Base-by-base conservation (phyloP, 1,284 basidiomycete genomes). In the Microbotryum intermedium region DNA sequence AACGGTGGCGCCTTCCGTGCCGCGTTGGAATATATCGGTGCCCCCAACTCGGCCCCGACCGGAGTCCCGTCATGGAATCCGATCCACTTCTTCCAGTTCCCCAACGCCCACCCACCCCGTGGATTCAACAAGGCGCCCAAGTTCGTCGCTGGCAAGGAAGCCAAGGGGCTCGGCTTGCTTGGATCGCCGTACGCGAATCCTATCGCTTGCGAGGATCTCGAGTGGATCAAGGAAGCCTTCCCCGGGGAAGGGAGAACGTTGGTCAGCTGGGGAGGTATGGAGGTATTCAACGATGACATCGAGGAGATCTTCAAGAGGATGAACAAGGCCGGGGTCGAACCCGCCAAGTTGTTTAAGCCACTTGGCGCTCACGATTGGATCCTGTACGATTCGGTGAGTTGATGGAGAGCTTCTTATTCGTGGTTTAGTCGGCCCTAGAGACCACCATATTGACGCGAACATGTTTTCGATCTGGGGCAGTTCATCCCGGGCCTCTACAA, bases 21-120 rank as follows among this genome's bases (percentile, higher is more conserved):
- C 20, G 65, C 57, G 3, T 59, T 59, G n/a, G 58, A 58, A 48
- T 67, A 67, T 57, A 49, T 67, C 43, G 65, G 62, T 46, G 50
- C 54, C 4, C 16, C 39, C 2, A 30, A 39, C 34, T 39, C 34
- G 13, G 34, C 34, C 18, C 34, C n/a, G 7, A 23, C 9, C 52
- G 16, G 48, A 49, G 34, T 51, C 1, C 42, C 49, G 2, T 39
- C 28, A 4, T 61, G 56, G 50, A 60, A 60, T 53, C 62, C 62
- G 2, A 23, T 62, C 10, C 30, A 34, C 29, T 30, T 45, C 50
- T 56, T 56, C 55, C n/a, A 21, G 34, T 56, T 56, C 42, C 55
- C 55, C 47, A 56, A 50, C 13, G 42, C 50, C 10, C 30, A 42
- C 16, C 20, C 44, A 6, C 45, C 48, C 16, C 29, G 44, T 6